phyloP scores from a whole-genome alignment of 116 monocot species.

The Posidonia oceanica region DNA sequence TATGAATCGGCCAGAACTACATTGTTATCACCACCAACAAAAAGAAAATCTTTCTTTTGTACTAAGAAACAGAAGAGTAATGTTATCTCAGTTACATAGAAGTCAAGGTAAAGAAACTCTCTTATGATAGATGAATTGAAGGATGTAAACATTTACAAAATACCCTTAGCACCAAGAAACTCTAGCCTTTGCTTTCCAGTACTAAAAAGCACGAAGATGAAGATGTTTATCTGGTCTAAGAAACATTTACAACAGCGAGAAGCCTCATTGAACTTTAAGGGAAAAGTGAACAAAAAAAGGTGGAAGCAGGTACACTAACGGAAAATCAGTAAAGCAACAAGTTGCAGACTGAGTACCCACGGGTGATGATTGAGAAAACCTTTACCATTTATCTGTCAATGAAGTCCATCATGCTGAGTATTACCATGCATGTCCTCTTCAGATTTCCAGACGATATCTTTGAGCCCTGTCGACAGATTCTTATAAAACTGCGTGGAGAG shows the following conservation, averaged over 20 bases:
- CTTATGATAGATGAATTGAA: background rate
- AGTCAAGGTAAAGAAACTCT: too few relatives aligned
- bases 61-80: too few relatives aligned
- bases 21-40: too few relatives aligned
- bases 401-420: background rate
- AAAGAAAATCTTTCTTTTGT: too few relatives aligned
- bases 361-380: too few relatives aligned
- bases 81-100: too few relatives aligned
- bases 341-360: background rate
- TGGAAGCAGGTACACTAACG: background rate
- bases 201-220: background rate
- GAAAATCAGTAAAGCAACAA: background rate
- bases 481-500: slow-evolving; percentile 64
- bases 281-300: slow-evolving; percentile 1
- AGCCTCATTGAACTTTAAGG: background rate
- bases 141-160: background rate
- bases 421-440: slow-evolving; percentile 58
- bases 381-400: background rate
- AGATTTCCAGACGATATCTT: slow-evolving; percentile 85
- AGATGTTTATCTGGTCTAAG: background rate
- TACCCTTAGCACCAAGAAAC: background rate
- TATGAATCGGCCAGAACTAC: too few relatives aligned
- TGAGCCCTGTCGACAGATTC: slow-evolving; percentile 49
- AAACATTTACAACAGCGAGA: slow-evolving; percentile 2
- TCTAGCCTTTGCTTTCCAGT: background rate